Conservation (phyloP, 2,329 filamentous ascomycete genomes). For the Colletotrichum sp. region DNA sequence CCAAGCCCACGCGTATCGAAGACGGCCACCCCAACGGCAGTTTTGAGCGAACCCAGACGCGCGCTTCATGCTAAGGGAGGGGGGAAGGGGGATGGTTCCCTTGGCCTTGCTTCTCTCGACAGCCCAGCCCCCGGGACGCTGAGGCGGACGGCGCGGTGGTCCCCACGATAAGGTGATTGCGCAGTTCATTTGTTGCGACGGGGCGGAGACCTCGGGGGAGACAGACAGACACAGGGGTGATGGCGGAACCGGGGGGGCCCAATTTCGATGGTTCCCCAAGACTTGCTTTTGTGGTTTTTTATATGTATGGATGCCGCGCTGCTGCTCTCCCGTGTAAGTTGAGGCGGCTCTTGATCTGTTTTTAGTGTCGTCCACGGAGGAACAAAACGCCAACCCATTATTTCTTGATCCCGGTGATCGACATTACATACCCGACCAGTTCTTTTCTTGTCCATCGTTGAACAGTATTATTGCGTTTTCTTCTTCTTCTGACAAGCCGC, state of each 20-base stretch:
- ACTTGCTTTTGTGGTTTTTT: neutral
- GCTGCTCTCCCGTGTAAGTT: neutral
- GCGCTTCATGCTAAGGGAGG: neutral
- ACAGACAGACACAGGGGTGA: neutral
- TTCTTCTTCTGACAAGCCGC: neutral
- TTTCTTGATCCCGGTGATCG: conserved; percentile 14
- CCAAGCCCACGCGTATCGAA: conserved; percentile 7
- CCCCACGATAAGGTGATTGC: neutral
- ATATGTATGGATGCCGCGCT: neutral
- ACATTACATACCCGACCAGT: neutral
- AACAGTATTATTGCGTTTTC: neutral
- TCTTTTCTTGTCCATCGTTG: neutral
- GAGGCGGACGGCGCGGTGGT: neutral
- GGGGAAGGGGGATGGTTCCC: neutral
- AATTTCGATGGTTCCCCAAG: neutral
- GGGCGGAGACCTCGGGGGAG: neutral
- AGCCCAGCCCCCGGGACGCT: neutral
- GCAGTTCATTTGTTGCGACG: neutral
- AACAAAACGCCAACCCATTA: neutral
- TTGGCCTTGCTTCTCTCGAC: neutral
- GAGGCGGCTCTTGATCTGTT: neutral
- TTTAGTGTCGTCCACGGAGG: neutral
- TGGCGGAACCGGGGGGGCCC: neutral
- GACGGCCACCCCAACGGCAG: neutral
- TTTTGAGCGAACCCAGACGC: neutral